Evolutionary conservation across 495 filamentous ascomycete species (phyloP), one percentile per base, ranked within the genome.

Genomic region (Penicillium lividum): DNA sequence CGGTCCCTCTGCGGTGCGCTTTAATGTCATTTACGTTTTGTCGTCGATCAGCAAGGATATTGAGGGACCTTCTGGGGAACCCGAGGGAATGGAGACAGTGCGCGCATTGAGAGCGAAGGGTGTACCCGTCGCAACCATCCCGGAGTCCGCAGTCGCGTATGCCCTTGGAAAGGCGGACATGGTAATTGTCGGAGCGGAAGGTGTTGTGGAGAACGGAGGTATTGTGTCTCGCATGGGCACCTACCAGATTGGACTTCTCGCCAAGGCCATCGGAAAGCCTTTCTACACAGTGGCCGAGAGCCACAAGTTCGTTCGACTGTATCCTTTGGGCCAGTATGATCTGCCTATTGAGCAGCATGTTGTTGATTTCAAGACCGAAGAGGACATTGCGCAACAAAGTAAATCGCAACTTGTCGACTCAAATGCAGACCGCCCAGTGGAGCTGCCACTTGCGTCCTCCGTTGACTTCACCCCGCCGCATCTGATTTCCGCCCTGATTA

Each of bases 231-330:
- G 92, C 48, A 82, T 98, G 80, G 94, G 94, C 25, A 97, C 94
- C 6, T 92, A 89, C 61, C 94, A 97, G 75, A 85, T 98, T 51
- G 92, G 91, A 0, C 73, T 90, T 48, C 77, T 97, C 48, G 90
- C 91, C 43, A 91, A 90, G 61, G 82, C 84, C 4, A 84, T 86
- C 56, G 82, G 84, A 6, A 92, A 91, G 67, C 88, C 89, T 0
- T 90, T 98, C 69, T 96, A 92, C 67, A 92, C 96, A 27, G 92
- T 91, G 7, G 90, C 90, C 5, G 94, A 98, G 72, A 96, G 90
- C 62, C 93, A 98, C 77, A 98, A 96, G 73, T 95, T 96, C 65
- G 91, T 93, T 36, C 78, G 90, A 56, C 75, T 93, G 27, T 93
- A 89, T 64, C 91, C 91, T 7, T 68, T 92, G 15, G 84, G 86